A percentile compares a stretch with the other conserved stretches of the same genome.
Evolutionary conservation across 768 basidiomycete genomes (phyloP).

Genomic region (Lyophyllum atratum): DNA sequence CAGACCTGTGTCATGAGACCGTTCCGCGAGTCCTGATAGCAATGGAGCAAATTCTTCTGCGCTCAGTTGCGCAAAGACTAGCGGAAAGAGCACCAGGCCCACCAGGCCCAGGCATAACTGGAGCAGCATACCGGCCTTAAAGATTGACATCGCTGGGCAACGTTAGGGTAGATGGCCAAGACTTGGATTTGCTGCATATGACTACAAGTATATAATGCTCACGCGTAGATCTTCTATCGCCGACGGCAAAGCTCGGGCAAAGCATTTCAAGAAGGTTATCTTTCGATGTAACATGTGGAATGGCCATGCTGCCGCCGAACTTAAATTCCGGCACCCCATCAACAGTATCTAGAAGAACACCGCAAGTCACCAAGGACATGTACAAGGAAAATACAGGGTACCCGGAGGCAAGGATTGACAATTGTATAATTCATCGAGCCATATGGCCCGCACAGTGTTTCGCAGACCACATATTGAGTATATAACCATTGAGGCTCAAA

Average conservation of each 20-base stretch:
- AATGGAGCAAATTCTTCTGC: constrained; percentile 23
- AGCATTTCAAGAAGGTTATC: not conserved
- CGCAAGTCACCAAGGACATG: no score
- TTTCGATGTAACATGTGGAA: not conserved
- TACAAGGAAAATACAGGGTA: no score
- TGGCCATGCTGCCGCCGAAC: not conserved
- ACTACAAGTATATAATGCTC: not conserved
- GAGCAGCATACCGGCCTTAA: not conserved
- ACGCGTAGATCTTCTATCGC: not conserved
- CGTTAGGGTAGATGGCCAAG: not conserved
- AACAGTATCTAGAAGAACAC: no score
- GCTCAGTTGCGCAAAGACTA: constrained; percentile 18
- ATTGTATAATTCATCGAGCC: no score
- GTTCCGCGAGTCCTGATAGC: constrained; percentile 17
- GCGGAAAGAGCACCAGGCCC: not conserved
- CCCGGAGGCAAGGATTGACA: no score
- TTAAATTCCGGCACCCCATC: not conserved
- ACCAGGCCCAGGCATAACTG: not conserved
- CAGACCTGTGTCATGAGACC: constrained; percentile 2
- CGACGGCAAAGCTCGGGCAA: not conserved
- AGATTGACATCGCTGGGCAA: not conserved
- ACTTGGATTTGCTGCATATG: not conserved
- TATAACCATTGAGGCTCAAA: not conserved
- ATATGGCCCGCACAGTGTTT: not conserved
- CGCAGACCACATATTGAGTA: not conserved